These are phyloP conservation scores for Scedosporium apiospermum DNA, from an alignment of 2,329 filamentous ascomycete genomes.

Conservation along the genomic window DNA sequence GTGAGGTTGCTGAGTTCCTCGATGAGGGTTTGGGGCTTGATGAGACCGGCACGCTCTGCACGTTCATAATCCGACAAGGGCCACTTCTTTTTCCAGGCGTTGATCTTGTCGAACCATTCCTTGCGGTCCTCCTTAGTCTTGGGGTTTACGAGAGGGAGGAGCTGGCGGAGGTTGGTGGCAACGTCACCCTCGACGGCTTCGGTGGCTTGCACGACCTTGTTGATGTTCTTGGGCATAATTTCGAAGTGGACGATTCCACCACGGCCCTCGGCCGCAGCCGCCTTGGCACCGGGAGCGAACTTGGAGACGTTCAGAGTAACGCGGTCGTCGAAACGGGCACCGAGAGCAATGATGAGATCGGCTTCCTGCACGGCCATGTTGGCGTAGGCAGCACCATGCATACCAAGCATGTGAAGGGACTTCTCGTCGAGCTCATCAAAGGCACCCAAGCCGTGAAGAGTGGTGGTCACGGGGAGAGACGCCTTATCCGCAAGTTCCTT, in stretches of 20 bases:
- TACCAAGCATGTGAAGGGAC: slow-evolving; percentile 95
- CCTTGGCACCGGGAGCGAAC: slow-evolving; percentile 82
- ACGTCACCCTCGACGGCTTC: slow-evolving; percentile 94
- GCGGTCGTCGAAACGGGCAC: slow-evolving; percentile 91
- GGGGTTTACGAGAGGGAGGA: slow-evolving; percentile 62
- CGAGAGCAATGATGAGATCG: slow-evolving; percentile 89
- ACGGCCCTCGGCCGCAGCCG: slow-evolving; percentile 72
- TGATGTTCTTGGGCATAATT: slow-evolving; percentile 99
- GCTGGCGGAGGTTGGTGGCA: slow-evolving; percentile 61
- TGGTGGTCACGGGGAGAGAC: slow-evolving; percentile 89
- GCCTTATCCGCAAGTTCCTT: slow-evolving; percentile 84
- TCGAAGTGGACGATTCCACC: slow-evolving; percentile 97
- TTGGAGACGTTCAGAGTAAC: slow-evolving; percentile 74
- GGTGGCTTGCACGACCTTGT: slow-evolving; percentile 96
- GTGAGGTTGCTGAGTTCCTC: slow-evolving; percentile 83
- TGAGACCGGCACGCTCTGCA: slow-evolving; percentile 63
- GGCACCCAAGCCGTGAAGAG: slow-evolving; percentile 83
- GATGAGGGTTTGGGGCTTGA: slow-evolving; percentile 92
- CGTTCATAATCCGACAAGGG: slow-evolving; percentile 75
- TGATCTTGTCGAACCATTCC: slow-evolving; percentile 86
- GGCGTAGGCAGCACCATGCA: slow-evolving; percentile 95
- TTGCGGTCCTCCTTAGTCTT: slow-evolving; percentile 56
- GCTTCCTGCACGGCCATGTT: slow-evolving; percentile 98
- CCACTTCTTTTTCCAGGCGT: slow-evolving; percentile 84
- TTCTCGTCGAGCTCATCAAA: slow-evolving; percentile 92